A percentile compares a stretch with the other conserved stretches of the same genome.
Evolutionary conservation across 2,329 filamentous ascomycete genomes (phyloP).

Genomic region (Camptophora hylomeconis): DNA sequence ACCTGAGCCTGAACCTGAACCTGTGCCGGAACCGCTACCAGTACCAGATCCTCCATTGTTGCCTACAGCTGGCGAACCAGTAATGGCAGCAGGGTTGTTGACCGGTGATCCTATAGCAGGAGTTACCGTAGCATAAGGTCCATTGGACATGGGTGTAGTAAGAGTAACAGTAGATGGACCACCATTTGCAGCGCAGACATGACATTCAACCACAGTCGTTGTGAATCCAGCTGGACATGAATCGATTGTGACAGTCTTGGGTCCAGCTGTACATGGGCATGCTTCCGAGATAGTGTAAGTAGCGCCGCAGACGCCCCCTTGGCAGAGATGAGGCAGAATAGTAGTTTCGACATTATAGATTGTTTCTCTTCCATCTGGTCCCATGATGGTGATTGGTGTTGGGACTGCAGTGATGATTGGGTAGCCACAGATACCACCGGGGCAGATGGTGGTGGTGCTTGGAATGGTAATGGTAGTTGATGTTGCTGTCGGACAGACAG

Average conservation of each 20-base stretch:
- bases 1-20: conserved; percentile 4
- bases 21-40: conserved; percentile 9
- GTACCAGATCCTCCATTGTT: conserved; percentile 3
- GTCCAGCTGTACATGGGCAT: conserved; percentile 17
- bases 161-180: conserved; percentile 13
- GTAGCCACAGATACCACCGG: conserved; percentile 5
- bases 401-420: conserved; percentile 11
- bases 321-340: conserved; percentile 16
- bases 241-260: conserved; percentile 6
- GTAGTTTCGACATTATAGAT: conserved; percentile 18
- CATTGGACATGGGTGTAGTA: conserved; percentile 14
- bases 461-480: conserved; percentile 16
- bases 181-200: conserved; percentile 10
- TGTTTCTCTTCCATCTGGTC: conserved; percentile 12
- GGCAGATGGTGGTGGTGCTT: conserved; percentile 15
- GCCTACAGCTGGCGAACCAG: conserved; percentile 6
- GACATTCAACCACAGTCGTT: conserved; percentile 13
- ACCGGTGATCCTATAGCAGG: conserved; percentile 3
- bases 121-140: conserved; percentile 13
- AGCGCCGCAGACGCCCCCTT: conserved; percentile 12
- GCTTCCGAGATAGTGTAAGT: conserved; percentile 23
- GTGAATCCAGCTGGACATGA: conserved; percentile 15
- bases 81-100: conserved; percentile 5
- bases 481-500: conserved; percentile 14
- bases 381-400: conserved; percentile 11